phyloP scores from a whole-genome alignment of 331 rosid genomes.

The Arachis monticola region DNA sequence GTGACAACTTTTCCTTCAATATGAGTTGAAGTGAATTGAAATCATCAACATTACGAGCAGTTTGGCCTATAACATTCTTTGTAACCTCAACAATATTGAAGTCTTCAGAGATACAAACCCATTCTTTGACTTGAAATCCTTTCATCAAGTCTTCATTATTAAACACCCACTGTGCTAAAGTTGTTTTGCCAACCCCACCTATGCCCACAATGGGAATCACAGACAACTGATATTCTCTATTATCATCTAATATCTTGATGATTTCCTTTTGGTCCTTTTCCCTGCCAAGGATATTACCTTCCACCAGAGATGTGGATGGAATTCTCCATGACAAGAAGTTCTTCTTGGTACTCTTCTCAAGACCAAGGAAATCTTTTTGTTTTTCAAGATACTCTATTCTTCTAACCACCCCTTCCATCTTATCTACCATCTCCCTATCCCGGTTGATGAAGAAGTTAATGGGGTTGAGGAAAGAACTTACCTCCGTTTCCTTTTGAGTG shows the following conservation, averaged over 20 bases:
- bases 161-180: constrained; percentile 39
- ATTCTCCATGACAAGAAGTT: constrained; percentile 30
- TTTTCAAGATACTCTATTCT: not conserved
- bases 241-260: not conserved
- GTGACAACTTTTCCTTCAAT: not conserved
- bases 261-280: constrained; percentile 17
- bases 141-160: too few species aligned
- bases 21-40: not conserved
- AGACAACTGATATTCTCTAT: not conserved
- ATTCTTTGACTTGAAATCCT: too few species aligned
- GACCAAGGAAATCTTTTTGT: not conserved
- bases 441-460: not conserved
- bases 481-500: not conserved
- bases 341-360: not conserved
- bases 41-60: too few species aligned
- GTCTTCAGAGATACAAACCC: not conserved
- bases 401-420: not conserved
- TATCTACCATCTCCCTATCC: not conserved
- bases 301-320: constrained; percentile 32
- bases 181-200: too few species aligned
- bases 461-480: not conserved
- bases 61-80: constrained; percentile 16
- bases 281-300: constrained; percentile 2
- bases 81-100: constrained; percentile 29
- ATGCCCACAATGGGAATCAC: constrained; percentile 35